A percentile compares a stretch with the other conserved stretches of the same genome.
Evolutionary conservation across 2,329 filamentous ascomycete species (phyloP).

Genomic region (Helotiales sp.): DNA sequence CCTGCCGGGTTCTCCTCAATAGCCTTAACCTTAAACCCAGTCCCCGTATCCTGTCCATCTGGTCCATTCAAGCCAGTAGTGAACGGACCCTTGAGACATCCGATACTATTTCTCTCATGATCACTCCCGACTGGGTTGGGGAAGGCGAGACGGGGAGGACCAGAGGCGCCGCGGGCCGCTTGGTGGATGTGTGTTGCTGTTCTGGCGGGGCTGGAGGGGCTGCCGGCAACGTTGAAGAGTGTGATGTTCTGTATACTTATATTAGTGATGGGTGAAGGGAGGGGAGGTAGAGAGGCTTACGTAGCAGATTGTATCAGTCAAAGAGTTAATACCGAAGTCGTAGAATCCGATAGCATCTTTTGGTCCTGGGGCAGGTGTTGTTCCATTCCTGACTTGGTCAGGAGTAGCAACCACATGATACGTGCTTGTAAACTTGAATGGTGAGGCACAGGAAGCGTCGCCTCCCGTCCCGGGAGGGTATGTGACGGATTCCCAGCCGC

Average conservation of each 20-base stretch:
- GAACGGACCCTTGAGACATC: conserved; percentile 42
- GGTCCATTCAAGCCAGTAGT: conserved; percentile 41
- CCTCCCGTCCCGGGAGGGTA: conserved; percentile 17
- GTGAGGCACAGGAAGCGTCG: neutral
- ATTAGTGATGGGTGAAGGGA: neutral
- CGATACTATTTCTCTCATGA: conserved; percentile 31
- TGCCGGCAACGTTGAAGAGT: conserved; percentile 45
- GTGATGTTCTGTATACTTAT: conserved; percentile 49
- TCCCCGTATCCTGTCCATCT: conserved; percentile 45
- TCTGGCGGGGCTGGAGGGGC: conserved; percentile 44
- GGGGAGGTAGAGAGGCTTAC: conserved; percentile 14
- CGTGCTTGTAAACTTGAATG: conserved; percentile 44
- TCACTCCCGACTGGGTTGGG: conserved; percentile 43
- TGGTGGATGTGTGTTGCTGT: conserved; percentile 54
- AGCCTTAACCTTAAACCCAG: conserved; percentile 44
- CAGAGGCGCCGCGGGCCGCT: conserved; percentile 42
- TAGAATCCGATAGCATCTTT: conserved; percentile 46
- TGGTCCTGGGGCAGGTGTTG: conserved; percentile 34
- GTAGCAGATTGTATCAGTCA: conserved; percentile 34
- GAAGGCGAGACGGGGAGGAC: conserved; percentile 48
- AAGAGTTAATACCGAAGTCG: conserved; percentile 49
- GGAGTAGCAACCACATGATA: conserved; percentile 47
- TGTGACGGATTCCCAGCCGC: conserved; percentile 19
- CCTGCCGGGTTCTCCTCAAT: conserved; percentile 48
- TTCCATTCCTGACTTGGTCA: conserved; percentile 46